Evolutionary conservation across 2,329 filamentous ascomycete genomes (phyloP), one percentile per base, ranked within the genome.

Genomic region (Fusarium sp.): DNA sequence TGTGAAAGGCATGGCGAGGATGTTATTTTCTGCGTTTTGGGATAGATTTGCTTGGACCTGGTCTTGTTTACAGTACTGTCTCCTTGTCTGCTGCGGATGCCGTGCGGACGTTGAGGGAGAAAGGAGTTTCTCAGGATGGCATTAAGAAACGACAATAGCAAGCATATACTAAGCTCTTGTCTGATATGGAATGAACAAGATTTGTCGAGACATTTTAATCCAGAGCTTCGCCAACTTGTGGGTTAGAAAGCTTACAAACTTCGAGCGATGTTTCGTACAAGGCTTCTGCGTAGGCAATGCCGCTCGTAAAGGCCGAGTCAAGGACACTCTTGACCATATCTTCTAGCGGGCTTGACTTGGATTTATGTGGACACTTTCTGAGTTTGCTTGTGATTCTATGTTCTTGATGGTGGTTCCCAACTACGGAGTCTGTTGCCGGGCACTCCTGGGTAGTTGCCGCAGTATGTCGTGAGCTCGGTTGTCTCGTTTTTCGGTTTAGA

Each of bases 1-100:
- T 52, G 43, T 34, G 46, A 49, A 52, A 48, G 50, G 47, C 44
- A 67, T 69, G 38, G 57, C 45, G 55, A 45, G 46, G 46, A 69
- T 51, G 56, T 50, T 20, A 43, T 52, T 51, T 36, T 49, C 40
- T 66, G 38, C 53, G 24, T 32, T 62, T 43, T 69, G 62, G 62
- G 54, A 69, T 69, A 69, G 66, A 69, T 59, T 49, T 58, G 51
- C 43, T 63, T 48, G 42, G 44, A 42, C 43, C 23, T 53, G 42
- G 42, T 58, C 34, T 67, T 62, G 34, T 68, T 59, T 59, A 38
- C 42, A 34, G 38, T 39, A 58, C 20, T 26, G 32, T 23, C 55
- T 28, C n/a, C 17, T 42, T 34, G 40, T 46, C 40, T 28, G 26
- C 12, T 11, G 12, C 26, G 50, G 60, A 49, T 36, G 53, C 26